A percentile compares a stretch with the other conserved stretches of the same genome.
These are phyloP conservation scores for Diaporthe longicolla DNA, from an alignment of 2,329 filamentous ascomycete species.

Conservation along the genomic window DNA sequence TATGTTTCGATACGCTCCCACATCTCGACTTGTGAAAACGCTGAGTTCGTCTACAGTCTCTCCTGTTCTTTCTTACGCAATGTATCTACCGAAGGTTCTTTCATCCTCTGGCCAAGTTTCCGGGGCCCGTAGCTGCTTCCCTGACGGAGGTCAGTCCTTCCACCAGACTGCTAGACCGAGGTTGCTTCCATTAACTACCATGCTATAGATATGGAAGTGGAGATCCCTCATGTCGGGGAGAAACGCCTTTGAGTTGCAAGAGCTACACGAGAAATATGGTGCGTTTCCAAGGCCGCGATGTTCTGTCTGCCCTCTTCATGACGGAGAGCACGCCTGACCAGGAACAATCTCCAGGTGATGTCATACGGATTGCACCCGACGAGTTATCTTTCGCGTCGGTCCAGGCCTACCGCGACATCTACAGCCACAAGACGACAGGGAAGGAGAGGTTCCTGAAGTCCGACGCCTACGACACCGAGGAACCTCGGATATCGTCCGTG, in stretches of 20 bases:
- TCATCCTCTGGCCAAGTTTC: slow-evolving; percentile 40
- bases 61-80: neutral
- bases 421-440: slow-evolving; percentile 33
- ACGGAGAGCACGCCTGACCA: too few relatives aligned
- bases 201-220: slow-evolving; percentile 25
- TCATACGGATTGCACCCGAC: slow-evolving; percentile 39
- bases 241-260: slow-evolving; percentile 31
- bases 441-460: slow-evolving; percentile 42
- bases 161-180: too few relatives aligned
- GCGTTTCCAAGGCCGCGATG: neutral
- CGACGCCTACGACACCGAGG: slow-evolving; percentile 53
- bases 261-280: slow-evolving; percentile 34
- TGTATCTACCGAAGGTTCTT: slow-evolving; percentile 38
- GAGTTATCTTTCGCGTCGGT: slow-evolving; percentile 28
- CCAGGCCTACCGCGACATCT: slow-evolving; percentile 38
- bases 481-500: slow-evolving; percentile 47
- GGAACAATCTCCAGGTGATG: slow-evolving; percentile 43
- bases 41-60: neutral
- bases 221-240: slow-evolving; percentile 6
- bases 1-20: neutral
- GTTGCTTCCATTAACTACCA: neutral
- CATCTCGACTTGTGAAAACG: neutral
- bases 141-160: neutral
- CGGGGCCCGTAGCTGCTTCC: slow-evolving; percentile 28
- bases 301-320: too few relatives aligned